Percentiles rank a stretch among this genome's conserved stretches.
phyloP scores from a whole-genome alignment of 805 yeast species.

The Candida verbasci region DNA sequence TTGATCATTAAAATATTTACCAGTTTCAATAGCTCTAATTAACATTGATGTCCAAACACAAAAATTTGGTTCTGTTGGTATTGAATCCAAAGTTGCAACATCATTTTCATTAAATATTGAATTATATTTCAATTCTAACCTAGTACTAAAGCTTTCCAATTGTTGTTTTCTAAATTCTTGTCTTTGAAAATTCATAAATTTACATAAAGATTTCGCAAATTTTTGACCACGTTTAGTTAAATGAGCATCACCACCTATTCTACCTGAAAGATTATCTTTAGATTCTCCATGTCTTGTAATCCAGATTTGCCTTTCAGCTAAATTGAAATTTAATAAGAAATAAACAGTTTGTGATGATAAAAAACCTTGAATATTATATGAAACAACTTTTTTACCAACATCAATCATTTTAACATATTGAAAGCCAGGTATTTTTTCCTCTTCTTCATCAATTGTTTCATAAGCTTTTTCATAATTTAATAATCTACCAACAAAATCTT shows the following conservation, averaged over 20 bases:
- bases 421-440: constrained; percentile 60
- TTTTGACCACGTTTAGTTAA: constrained; percentile 74
- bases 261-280: constrained; percentile 76
- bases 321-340: constrained; percentile 82
- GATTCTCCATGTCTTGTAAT: constrained; percentile 94
- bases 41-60: constrained; percentile 94
- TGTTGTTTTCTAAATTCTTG: constrained; percentile 62
- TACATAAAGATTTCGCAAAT: constrained; percentile 68
- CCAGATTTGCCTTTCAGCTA: constrained; percentile 88
- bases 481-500: constrained; percentile 78
- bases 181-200: constrained; percentile 69
- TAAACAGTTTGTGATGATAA: constrained; percentile 91
- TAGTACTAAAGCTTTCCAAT: constrained; percentile 46
- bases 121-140: constrained; percentile 41
- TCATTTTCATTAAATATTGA: constrained; percentile 22
- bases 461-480: constrained; percentile 84
- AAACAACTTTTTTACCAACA: constrained; percentile 90
- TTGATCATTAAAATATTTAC: constrained; percentile 68
- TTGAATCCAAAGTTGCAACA: constrained; percentile 14
- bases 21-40: constrained; percentile 72
- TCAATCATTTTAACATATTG: constrained; percentile 95
- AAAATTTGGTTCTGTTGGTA: constrained; percentile 63
- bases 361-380: constrained; percentile 82
- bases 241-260: constrained; percentile 87
- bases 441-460: constrained; percentile 81